phyloP scores from a whole-genome alignment of 306 rosid genomes.

The Quillaja saponaria region DNA sequence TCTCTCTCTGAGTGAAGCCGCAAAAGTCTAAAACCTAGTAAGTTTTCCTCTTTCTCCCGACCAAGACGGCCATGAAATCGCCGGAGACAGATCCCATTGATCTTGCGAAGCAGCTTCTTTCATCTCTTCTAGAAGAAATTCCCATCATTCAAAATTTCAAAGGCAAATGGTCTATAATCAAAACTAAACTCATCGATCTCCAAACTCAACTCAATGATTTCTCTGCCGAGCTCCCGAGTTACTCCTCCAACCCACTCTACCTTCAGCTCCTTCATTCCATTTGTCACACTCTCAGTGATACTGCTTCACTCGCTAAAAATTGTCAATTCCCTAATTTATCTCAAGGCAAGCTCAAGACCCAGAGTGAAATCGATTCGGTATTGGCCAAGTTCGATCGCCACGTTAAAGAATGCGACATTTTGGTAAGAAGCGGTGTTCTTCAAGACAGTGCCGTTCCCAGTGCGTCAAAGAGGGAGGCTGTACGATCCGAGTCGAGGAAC shows the following conservation, averaged over 20 bases:
- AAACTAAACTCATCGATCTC: constrained; percentile 61
- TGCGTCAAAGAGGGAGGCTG: constrained; percentile 61
- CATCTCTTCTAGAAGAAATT: constrained; percentile 50
- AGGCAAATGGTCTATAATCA: constrained; percentile 70
- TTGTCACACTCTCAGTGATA: constrained; percentile 47
- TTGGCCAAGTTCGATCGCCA: constrained; percentile 64
- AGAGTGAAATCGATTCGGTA: constrained; percentile 74
- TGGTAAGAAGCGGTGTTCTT: constrained; percentile 72
- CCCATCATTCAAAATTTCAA: constrained; percentile 54
- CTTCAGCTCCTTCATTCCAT: constrained; percentile 64
- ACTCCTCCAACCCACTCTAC: constrained; percentile 57
- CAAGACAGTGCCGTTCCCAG: constrained; percentile 40
- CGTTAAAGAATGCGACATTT: constrained; percentile 67
- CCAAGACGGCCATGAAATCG: constrained; percentile 52
- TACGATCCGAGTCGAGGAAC: constrained; percentile 65
- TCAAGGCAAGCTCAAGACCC: constrained; percentile 83
- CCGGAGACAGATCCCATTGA: constrained; percentile 44
- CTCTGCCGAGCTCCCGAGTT: constrained; percentile 47
- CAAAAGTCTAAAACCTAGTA: constrained; percentile 22
- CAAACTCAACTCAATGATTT: constrained; percentile 68
- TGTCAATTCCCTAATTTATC: constrained; percentile 46
- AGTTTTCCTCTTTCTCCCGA: too few species aligned
- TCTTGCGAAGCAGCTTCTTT: constrained; percentile 32
- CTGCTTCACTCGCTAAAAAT: constrained; percentile 46
- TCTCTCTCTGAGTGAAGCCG: neutral